These are phyloP conservation scores for Backusella tuberculispora DNA, from an alignment of 192 early-diverging fungal genomes.

Conservation along the genomic window DNA sequence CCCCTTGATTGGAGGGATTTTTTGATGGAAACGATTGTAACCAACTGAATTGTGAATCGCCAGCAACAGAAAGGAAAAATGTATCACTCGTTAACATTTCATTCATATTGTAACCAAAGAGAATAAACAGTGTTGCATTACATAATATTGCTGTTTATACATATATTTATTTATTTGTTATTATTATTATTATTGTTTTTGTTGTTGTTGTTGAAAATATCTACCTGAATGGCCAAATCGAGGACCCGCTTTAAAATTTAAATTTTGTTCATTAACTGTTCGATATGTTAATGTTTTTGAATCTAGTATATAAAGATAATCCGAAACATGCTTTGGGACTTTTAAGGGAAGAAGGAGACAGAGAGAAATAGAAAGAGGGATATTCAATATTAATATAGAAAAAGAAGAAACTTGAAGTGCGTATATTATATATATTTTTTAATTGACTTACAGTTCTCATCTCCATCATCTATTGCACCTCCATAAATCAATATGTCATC, in stretches of 20 bases:
- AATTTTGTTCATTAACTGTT: background rate
- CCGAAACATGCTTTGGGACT: background rate
- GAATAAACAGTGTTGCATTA: background rate
- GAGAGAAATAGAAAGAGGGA: background rate
- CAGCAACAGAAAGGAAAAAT: background rate
- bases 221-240: conserved; percentile 20
- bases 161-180: background rate
- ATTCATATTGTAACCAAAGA: background rate
- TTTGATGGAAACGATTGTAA: background rate
- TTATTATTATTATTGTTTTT: background rate
- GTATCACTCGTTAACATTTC: background rate
- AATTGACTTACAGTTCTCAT: background rate
- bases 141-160: conserved; percentile 1
- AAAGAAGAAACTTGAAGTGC: background rate
- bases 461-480: conserved; percentile 1
- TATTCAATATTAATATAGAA: background rate
- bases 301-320: background rate
- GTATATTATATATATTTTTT: background rate
- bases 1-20: background rate
- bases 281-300: conserved; percentile 3
- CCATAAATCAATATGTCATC: conserved; percentile 12
- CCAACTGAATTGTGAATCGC: background rate
- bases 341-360: background rate
- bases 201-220: background rate
- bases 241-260: background rate